Conservation (phyloP, 257 asterid genomes). For the Solanum chmielewskii region DNA sequence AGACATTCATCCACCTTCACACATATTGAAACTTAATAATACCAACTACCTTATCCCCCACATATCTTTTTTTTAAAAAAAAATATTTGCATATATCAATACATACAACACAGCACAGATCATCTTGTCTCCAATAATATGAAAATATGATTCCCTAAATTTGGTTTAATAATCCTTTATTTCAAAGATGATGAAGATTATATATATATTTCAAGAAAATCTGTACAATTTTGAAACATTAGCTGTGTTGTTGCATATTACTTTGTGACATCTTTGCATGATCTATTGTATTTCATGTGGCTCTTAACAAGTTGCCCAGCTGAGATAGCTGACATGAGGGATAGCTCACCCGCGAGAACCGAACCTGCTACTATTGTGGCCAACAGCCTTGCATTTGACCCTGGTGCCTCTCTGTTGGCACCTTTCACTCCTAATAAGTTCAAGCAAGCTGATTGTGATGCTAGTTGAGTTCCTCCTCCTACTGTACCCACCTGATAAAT, state of each 20-base stretch:
- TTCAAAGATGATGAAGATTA: not conserved
- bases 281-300: constrained; percentile 44
- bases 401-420: constrained; percentile 24
- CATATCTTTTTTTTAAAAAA: not conserved
- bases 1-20: not conserved
- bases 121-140: not conserved
- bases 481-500: constrained; percentile 36
- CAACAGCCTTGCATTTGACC: constrained; percentile 32
- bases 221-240: not conserved
- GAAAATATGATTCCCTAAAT: not conserved
- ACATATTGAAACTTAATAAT: not conserved
- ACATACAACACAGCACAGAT: not conserved
- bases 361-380: constrained; percentile 42
- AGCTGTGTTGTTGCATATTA: not conserved
- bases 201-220: not conserved
- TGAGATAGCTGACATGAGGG: constrained; percentile 40
- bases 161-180: not conserved
- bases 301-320: constrained; percentile 43
- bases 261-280: constrained; percentile 25
- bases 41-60: not conserved
- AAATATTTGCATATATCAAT: not conserved
- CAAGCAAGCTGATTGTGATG: constrained; percentile 41
- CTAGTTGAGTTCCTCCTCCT: constrained; percentile 48
- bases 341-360: constrained; percentile 40
- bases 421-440: constrained; percentile 45